Base-by-base conservation (phyloP, 441 rosid genomes). In the Euphorbia corollata region DNA sequence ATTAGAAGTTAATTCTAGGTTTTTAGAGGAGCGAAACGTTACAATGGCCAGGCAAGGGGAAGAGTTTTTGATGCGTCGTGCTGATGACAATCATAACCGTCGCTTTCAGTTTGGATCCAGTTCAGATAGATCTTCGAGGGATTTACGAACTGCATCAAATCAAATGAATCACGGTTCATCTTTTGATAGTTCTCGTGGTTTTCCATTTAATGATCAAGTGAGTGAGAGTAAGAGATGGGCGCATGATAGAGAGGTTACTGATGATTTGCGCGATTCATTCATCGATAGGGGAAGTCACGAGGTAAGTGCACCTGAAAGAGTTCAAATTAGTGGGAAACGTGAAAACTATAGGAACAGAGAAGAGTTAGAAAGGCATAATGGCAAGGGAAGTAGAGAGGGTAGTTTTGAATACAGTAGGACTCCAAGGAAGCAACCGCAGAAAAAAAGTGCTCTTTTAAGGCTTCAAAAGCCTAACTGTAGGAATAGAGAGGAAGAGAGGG, bases 361-460 rank as follows among this genome's bases (percentile, higher is more conserved):
- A n/a, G 84, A 82, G 60, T 57, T 62, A 0, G 88, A 74, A 62
- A 79, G 86, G 61, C 79, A 71, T 74, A 65, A 22, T 71, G 78
- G 74, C 64, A 81, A 79, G 62, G 86, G 86, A 58, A 82, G 83
- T 64, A 71, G 83, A 77, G 96, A 82, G 71, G 70, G 68, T 64
- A 79, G 77, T 72, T 77, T 70, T 60, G 96, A 87, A 23, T 75
- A 61, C 60, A 77, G 71, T 71, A 69, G 77, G 38, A 80, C 85
- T 16, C 90, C 92, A 0, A 74, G 80, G 83, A 89, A 86, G 83
- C 87, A 71, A 71, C 57, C 78, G 12, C 90, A 78, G 73, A 91
- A 89, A 79, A 94, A 79, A 85, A 94, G 97, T 84, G 99, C 84
- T 74, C 74, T 91, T 59, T 82, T 84, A 71, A 85, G 99, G 86